Evolutionary conservation across 768 basidiomycete genomes (phyloP).

Genomic region (Dioszegia hungarica): DNA sequence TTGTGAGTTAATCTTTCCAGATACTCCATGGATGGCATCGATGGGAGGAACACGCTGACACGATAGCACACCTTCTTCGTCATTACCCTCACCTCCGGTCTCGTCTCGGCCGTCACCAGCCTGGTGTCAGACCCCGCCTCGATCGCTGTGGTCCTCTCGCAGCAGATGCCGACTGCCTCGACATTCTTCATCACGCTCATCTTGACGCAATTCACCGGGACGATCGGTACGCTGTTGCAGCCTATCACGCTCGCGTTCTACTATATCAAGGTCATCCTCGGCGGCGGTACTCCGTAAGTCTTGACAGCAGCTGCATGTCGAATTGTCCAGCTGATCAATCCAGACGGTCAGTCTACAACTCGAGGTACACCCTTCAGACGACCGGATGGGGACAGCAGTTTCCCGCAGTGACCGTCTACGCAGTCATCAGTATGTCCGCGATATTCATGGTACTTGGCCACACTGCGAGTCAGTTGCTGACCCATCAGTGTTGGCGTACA

Average conservation of each 20-base stretch:
- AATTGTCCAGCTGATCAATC: background rate
- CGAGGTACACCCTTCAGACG: constrained; percentile 67
- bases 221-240: constrained; percentile 74
- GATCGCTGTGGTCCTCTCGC: constrained; percentile 67
- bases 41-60: background rate
- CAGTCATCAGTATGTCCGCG: constrained; percentile 80
- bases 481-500: constrained; percentile 57
- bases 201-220: constrained; percentile 57
- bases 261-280: constrained; percentile 81
- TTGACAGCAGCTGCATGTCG: background rate
- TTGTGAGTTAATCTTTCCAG: constrained; percentile 57
- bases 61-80: constrained; percentile 89
- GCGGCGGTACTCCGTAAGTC: constrained; percentile 65
- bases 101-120: constrained; percentile 64
- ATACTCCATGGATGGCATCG: too few relatives aligned
- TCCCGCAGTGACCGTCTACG: constrained; percentile 66
- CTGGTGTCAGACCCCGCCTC: constrained; percentile 66
- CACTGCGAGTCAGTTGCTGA: too few relatives aligned
- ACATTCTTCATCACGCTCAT: constrained; percentile 56
- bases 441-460: too few relatives aligned
- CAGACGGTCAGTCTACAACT: constrained; percentile 62
- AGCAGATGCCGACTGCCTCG: constrained; percentile 61
- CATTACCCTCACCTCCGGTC: constrained; percentile 76
- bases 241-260: constrained; percentile 71
- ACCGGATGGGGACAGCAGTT: constrained; percentile 74